Percentiles rank a stretch among this genome's conserved stretches.
phyloP scores from a whole-genome alignment of 805 yeast species.

The Zygosaccharomyces gambellarensis region DNA sequence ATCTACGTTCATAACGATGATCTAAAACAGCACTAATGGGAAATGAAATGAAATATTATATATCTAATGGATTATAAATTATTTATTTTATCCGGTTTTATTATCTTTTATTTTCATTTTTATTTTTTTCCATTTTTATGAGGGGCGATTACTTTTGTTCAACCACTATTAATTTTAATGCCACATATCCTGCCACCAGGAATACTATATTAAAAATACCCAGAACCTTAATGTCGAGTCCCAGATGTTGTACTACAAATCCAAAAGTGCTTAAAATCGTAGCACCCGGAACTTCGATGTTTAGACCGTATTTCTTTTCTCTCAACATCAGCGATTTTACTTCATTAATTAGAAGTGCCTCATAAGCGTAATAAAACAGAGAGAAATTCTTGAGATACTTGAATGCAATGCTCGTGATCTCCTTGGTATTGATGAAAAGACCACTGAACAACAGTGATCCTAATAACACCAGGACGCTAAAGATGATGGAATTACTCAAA shows the following conservation, averaged over 20 bases:
- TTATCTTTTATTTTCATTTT: too few relatives aligned
- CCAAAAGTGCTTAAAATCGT: conserved; percentile 95
- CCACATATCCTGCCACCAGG: conserved; percentile 64
- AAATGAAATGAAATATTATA: neutral
- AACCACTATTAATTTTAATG: conserved; percentile 65
- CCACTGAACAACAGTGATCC: conserved; percentile 93
- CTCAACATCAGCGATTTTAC: conserved; percentile 78
- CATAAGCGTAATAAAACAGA: conserved; percentile 93
- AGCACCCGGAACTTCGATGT: conserved; percentile 97
- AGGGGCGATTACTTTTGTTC: conserved; percentile 53
- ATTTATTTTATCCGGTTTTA: too few relatives aligned
- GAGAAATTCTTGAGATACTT: conserved; percentile 79
- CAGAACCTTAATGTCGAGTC: conserved; percentile 60
- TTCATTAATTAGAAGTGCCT: conserved; percentile 86
- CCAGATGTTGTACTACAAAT: conserved; percentile 72
- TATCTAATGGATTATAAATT: neutral
- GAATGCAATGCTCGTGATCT: conserved; percentile 49
- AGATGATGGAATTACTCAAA: conserved; percentile 85
- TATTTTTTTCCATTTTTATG: too few relatives aligned
- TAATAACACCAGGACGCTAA: conserved; percentile 76
- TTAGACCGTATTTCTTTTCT: conserved; percentile 87
- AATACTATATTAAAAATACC: conserved; percentile 54
- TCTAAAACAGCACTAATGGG: neutral
- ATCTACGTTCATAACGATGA: conserved; percentile 4
- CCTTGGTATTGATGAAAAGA: conserved; percentile 79